Base-by-base conservation (phyloP, 768 basidiomycete species). In the Pholiota microspora region DNA sequence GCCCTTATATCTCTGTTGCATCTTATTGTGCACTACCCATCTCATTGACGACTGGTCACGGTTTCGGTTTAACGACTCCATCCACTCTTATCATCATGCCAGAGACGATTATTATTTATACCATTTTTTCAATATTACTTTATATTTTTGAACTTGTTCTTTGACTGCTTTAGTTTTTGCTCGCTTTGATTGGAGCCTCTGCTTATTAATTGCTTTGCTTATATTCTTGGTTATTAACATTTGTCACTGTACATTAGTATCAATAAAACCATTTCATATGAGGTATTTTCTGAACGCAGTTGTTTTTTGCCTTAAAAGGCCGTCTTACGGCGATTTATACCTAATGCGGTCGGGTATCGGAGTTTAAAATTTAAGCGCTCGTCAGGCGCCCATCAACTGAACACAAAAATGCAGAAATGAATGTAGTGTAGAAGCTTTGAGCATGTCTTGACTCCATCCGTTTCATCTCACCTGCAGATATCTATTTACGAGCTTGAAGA, bases 1-100 rank as follows among this genome's bases (percentile, higher is more conserved):
- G 42, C n/a, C n/a, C n/a, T n/a, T n/a, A n/a, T n/a, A n/a, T n/a
- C 21, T 23, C 27, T 34, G 48, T 38, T 53, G 47, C 38, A 50
- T 36, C n/a, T 54, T 51, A 12, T 34, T 28, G 27, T 50, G 32
- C 44, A 55, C n/a, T 13, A 15, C 42, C 8, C 34, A 42, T 16
- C 13, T 38, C 36, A 38, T 38, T 42, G 40, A 42, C 40, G 40
- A 42, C 40, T 42, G 18, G 40, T 23, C 23, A 42, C 40, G 21
- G 36, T 38, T 38, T 7, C 36, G 36, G 40, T 7, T 42, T 21
- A 42, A 16, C 18, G 23, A 16, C 21, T 42, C 40, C 29, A 31
- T 31, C 29, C 29, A 42, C 23, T 42, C 40, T 21, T 42, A 42
- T 42, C 8, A 42, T 42, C 16, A 42, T 23, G 40, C 18, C 40